phyloP scores from a whole-genome alignment of 805 yeast species.

The Yarrowia divulgata region DNA sequence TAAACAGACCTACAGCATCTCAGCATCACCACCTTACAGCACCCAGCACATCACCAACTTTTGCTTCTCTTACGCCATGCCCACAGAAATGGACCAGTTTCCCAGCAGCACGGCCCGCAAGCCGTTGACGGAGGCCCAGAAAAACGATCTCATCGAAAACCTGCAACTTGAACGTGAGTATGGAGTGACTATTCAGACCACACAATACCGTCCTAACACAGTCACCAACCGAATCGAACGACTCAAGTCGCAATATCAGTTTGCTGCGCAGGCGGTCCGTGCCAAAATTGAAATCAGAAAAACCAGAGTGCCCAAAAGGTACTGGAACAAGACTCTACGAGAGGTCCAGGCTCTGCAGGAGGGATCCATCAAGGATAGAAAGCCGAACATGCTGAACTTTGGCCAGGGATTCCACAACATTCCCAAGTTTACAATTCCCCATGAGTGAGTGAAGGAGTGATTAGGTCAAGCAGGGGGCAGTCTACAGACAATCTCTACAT shows the following conservation, averaged over 20 bases:
- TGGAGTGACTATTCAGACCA: not conserved
- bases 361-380: not conserved
- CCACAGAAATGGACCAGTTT: conserved; percentile 34
- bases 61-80: not conserved
- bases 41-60: not conserved
- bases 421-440: conserved; percentile 29
- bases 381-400: not conserved
- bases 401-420: conserved; percentile 9
- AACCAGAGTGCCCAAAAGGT: conserved; percentile 57
- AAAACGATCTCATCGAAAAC: conserved; percentile 39
- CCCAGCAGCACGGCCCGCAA: conserved; percentile 25
- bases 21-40: not conserved
- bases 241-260: conserved; percentile 47
- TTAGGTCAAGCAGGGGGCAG: too few relatives aligned
- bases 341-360: conserved; percentile 11
- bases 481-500: too few relatives aligned
- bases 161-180: conserved; percentile 44
- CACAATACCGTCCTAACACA: conserved; percentile 8
- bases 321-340: conserved; percentile 53
- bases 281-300: conserved; percentile 55
- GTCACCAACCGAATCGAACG: conserved; percentile 49
- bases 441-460: conserved; percentile 11
- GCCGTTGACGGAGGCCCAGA: conserved; percentile 41
- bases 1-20: conserved; percentile 6
- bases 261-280: conserved; percentile 49